phyloP scores from a whole-genome alignment of 352 stramenopile species.

The Aphanomyces euteiches region DNA sequence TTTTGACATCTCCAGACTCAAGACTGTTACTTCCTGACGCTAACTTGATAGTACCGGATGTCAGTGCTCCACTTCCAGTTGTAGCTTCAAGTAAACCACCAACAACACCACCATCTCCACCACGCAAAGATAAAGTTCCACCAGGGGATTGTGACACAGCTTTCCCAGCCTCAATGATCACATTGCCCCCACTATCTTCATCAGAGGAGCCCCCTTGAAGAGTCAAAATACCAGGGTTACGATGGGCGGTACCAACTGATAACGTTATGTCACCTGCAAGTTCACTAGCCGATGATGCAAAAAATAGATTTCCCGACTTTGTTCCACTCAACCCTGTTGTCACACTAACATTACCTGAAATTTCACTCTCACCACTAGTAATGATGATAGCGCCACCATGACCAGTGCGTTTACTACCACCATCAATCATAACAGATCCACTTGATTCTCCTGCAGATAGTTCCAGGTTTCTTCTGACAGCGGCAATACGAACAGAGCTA shows the following conservation, averaged over 20 bases:
- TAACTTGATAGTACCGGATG: not conserved
- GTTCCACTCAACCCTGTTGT: not conserved
- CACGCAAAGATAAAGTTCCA: not conserved
- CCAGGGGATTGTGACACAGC: not conserved
- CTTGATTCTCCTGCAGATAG: slow-evolving; percentile 25
- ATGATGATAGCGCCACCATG: slow-evolving; percentile 37
- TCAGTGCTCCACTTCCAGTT: not conserved
- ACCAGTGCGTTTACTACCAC: slow-evolving; percentile 49
- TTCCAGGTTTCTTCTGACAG: not conserved
- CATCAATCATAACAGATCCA: slow-evolving; percentile 31
- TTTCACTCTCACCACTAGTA: not conserved
- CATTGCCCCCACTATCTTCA: not conserved
- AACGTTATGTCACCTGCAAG: not conserved
- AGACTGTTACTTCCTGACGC: not conserved
- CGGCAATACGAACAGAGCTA: not conserved
- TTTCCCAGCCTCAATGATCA: not conserved
- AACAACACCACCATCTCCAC: too few relatives aligned
- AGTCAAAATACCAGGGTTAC: not conserved
- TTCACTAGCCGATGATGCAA: slow-evolving; percentile 15
- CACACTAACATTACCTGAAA: not conserved
- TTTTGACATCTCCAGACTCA: not conserved
- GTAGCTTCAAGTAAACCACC: not conserved
- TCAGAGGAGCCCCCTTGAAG: slow-evolving; percentile 1
- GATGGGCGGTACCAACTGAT: not conserved
- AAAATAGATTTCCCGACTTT: slow-evolving; percentile 37